A percentile compares a stretch with the other conserved stretches of the same genome.
Conservation (phyloP, 305 asterid genomes). For the Solanum hybrid region DNA sequence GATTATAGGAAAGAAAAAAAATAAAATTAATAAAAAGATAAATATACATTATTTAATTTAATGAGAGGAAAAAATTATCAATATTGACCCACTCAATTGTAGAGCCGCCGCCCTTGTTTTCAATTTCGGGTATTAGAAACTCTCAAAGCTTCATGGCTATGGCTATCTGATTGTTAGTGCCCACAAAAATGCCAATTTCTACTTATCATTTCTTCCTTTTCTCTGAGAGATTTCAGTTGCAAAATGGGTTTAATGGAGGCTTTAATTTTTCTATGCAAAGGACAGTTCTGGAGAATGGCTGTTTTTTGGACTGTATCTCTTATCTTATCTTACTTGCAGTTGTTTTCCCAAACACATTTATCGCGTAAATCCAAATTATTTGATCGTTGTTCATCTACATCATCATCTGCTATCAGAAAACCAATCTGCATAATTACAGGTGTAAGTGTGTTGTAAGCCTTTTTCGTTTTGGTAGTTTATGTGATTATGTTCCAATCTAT, state of each 20-base stretch:
- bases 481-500: not conserved
- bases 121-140: not conserved
- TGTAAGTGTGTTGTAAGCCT: slow-evolving; percentile 22
- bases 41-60: too few species aligned
- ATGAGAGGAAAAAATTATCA: not conserved
- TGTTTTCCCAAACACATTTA: slow-evolving; percentile 22
- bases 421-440: slow-evolving; percentile 82
- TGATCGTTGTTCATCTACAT: slow-evolving; percentile 15
- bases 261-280: slow-evolving; percentile 25
- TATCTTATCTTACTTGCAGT: slow-evolving; percentile 35
- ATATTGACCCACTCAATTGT: too few species aligned
- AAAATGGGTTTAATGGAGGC: slow-evolving; percentile 31
- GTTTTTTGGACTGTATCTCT: slow-evolving; percentile 56
- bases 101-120: not conserved
- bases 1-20: not conserved
- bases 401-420: slow-evolving; percentile 12
- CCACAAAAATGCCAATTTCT: not conserved
- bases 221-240: not conserved
- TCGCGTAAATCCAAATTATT: slow-evolving; percentile 11
- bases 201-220: not conserved
- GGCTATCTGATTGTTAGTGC: not conserved
- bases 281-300: slow-evolving; percentile 67
- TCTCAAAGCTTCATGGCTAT: not conserved
- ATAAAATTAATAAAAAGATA: too few species aligned
- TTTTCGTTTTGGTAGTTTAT: not conserved